Base-by-base conservation (phyloP, 768 basidiomycete genomes). In the Phanerodontia chrysosporium region DNA sequence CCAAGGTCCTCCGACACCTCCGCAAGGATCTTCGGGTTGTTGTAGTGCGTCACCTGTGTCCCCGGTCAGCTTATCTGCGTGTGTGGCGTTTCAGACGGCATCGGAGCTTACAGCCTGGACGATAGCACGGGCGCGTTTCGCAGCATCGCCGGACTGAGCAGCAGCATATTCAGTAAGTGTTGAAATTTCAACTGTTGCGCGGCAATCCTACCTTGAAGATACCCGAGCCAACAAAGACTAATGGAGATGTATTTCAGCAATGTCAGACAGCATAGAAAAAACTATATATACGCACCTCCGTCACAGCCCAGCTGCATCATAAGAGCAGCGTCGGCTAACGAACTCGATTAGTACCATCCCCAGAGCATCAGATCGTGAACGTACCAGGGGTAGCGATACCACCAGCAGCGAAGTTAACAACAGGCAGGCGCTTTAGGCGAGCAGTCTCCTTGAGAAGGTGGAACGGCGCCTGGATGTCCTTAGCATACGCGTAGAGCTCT, bases 291-390 rank as follows among this genome's bases (percentile, higher is more conserved):
- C 86, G 62, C 68, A 95, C 95, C 90, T 78, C 95, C 94, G 69
- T 96, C 96, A 72, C 93, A 94, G 35, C 96, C 94, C 35, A 98
- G 83, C 69, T 96, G 94, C 95, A 98, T 98, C 96, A 98, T 97
- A 62, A 98, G 74, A 3, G 97, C 97, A 16, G 96, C 96, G 73
- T 99, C 96, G 64, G 92, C 94, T 85, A 73, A 57, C 55, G 64
- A 63, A 18, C 59, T 57, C 22, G 39, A 53, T 60, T 52, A 36
- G 32, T 16, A 13, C 16, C 16, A 44, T 45, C 28, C 56, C 25
- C 25, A 30, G 13, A 45, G 18, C 32, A 27, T 35, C 39, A 42
- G 21, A 35, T 22, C n/a, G 18, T 57, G 28, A 58, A 58, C 66
- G 49, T 68, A 91, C 92, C 92, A 51, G 94, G 94, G 10, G 93